These are phyloP conservation scores for Cystobasidium slooffiae DNA, from an alignment of 1,284 basidiomycete species.

Conservation along the genomic window DNA sequence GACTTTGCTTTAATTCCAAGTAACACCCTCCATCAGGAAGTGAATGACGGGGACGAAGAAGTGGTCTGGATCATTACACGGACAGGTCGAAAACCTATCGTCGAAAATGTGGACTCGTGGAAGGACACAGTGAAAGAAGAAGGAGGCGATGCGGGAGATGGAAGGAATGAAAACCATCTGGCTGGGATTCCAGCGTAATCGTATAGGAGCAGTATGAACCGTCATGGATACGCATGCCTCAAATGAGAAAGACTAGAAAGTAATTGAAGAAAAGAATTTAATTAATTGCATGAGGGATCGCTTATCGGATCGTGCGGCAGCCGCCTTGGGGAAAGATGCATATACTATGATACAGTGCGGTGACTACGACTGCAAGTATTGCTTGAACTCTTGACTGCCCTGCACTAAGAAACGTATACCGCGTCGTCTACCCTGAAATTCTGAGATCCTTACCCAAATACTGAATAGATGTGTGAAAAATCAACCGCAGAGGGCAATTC, in stretches of 20 bases:
- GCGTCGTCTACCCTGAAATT: too few relatives aligned
- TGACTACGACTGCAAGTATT: not conserved
- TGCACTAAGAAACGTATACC: not conserved
- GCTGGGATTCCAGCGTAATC: constrained; percentile 19
- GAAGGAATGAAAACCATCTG: constrained; percentile 9
- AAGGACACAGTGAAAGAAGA: constrained; percentile 25
- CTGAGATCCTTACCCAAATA: not conserved
- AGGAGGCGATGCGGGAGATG: not conserved
- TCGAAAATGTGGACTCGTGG: constrained; percentile 39
- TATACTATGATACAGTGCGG: not conserved
- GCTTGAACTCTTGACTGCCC: too few relatives aligned
- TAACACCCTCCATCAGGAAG: constrained; percentile 40
- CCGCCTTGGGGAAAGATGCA: too few relatives aligned
- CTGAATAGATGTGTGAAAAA: too few relatives aligned
- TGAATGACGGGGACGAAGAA: constrained; percentile 42
- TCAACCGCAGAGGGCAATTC: too few relatives aligned
- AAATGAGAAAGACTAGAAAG: too few relatives aligned
- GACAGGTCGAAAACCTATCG: constrained; percentile 35
- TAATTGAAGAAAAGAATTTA: too few relatives aligned
- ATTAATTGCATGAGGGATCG: too few relatives aligned
- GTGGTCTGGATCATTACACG: constrained; percentile 42
- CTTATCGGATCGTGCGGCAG: not conserved
- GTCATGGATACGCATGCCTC: not conserved
- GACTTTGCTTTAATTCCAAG: constrained; percentile 39
- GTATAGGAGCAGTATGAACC: not conserved